Conservation (phyloP, 2,329 filamentous ascomycete genomes). For the Colletotrichum coccodes region DNA sequence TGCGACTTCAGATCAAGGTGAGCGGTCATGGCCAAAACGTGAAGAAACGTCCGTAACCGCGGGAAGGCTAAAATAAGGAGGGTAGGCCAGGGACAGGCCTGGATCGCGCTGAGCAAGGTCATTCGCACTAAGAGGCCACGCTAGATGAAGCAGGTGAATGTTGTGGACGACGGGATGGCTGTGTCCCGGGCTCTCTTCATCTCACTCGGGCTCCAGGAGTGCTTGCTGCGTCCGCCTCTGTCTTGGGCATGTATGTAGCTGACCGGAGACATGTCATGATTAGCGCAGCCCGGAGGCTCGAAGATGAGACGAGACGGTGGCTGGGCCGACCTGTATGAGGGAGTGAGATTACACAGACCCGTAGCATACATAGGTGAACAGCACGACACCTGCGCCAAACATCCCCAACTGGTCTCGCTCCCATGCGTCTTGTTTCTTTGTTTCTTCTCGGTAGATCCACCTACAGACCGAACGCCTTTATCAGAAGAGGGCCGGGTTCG, state of each 20-base stretch:
- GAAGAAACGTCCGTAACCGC: not conserved
- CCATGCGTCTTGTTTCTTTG: not conserved
- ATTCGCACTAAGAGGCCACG: not conserved
- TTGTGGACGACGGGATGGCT: not conserved
- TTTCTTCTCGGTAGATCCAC: not conserved
- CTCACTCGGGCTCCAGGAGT: not conserved
- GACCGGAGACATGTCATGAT: not conserved
- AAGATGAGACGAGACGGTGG: not conserved
- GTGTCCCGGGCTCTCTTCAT: not conserved
- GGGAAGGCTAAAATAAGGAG: not conserved
- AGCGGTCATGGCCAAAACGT: not conserved
- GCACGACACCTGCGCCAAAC: not conserved
- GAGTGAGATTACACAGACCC: not conserved
- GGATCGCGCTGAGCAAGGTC: slow-evolving; percentile 1
- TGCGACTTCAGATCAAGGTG: not conserved
- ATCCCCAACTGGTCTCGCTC: not conserved
- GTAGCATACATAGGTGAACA: no score
- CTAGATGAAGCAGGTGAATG: slow-evolving; percentile 4
- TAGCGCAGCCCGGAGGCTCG: not conserved
- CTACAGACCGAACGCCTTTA: not conserved
- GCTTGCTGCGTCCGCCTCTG: not conserved
- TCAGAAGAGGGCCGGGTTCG: not conserved
- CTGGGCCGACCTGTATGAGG: not conserved
- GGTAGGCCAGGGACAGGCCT: slow-evolving; percentile 17
- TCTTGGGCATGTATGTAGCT: not conserved